These are phyloP conservation scores for Cucurbita pepo DNA, from an alignment of 306 rosid genomes.

Conservation along the genomic window DNA sequence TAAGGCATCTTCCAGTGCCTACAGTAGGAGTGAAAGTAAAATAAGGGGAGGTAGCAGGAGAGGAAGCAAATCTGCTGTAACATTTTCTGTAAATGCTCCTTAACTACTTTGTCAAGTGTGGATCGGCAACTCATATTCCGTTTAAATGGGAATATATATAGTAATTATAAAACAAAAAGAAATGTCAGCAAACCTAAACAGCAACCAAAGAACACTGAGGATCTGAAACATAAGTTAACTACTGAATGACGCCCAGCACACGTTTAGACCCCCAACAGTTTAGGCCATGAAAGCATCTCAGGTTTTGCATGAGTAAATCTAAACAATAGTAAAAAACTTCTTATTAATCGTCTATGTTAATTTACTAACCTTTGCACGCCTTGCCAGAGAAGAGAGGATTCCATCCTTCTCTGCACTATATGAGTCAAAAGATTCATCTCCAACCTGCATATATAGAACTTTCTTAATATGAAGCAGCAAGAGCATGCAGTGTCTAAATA, in stretches of 20 bases:
- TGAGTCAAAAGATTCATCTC: slow-evolving; percentile 75
- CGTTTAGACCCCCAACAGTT: neutral
- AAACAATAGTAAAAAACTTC: neutral
- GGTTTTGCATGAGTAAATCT: neutral
- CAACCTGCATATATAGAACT: slow-evolving; percentile 35
- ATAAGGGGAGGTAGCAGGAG: neutral
- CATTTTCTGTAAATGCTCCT: neutral
- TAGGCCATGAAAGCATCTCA: neutral
- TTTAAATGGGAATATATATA: too few relatives aligned
- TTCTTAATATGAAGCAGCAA: neutral
- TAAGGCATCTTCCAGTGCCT: slow-evolving; percentile 62
- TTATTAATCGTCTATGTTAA: too few relatives aligned
- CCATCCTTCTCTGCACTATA: slow-evolving; percentile 54
- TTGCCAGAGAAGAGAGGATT: slow-evolving; percentile 64
- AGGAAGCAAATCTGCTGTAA: neutral
- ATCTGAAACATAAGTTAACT: neutral
- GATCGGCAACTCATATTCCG: neutral
- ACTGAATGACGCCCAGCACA: neutral
- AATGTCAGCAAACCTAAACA: neutral
- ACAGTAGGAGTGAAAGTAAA: neutral
- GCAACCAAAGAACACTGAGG: neutral
- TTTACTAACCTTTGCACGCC: slow-evolving; percentile 77
- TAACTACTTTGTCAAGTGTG: neutral
- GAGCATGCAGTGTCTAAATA: neutral
- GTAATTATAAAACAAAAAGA: neutral